Percentiles rank a stretch among this genome's conserved stretches.
These are phyloP conservation scores for Omphalea diandra DNA, from an alignment of 441 rosid genomes.

Conservation along the genomic window DNA sequence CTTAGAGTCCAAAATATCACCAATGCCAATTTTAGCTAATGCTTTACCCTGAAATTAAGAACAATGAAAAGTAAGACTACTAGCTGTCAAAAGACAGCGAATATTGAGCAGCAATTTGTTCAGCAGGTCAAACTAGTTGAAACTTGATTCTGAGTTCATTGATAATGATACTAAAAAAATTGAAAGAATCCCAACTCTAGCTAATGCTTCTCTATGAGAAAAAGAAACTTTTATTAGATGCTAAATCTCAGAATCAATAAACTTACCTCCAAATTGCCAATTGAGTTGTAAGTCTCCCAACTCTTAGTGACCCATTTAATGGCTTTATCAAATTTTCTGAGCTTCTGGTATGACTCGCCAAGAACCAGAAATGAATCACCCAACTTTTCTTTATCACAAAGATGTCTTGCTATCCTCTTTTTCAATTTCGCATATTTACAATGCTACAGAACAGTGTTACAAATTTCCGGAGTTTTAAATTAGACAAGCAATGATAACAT, in stretches of 20 bases:
- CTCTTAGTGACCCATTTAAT: constrained; percentile 74
- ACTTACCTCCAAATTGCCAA: constrained; percentile 84
- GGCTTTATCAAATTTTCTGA: constrained; percentile 73
- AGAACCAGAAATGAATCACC: constrained; percentile 74
- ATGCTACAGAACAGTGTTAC: constrained; percentile 50
- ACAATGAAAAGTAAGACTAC: constrained; percentile 20
- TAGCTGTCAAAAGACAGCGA: not conserved
- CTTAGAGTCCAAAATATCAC: constrained; percentile 64
- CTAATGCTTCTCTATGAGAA: not conserved
- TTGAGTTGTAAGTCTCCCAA: constrained; percentile 66
- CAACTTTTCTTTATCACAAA: constrained; percentile 80
- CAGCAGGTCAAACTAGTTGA: constrained; percentile 12
- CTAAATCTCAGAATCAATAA: constrained; percentile 19
- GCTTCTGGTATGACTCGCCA: constrained; percentile 90
- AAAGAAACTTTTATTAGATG: constrained; percentile 8
- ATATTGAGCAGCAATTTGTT: not conserved
- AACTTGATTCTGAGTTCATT: constrained; percentile 1
- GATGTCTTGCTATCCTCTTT: constrained; percentile 66
- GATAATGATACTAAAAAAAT: not conserved
- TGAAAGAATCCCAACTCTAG: not conserved
- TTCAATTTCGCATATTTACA: constrained; percentile 73
- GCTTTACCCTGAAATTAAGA: constrained; percentile 83
- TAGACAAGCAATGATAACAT: constrained; percentile 7
- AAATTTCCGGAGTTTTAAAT: constrained; percentile 14
- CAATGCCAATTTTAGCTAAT: constrained; percentile 78